These are phyloP conservation scores for Dovyalis caffra DNA, from an alignment of 345 rosid species.

Conservation along the genomic window DNA sequence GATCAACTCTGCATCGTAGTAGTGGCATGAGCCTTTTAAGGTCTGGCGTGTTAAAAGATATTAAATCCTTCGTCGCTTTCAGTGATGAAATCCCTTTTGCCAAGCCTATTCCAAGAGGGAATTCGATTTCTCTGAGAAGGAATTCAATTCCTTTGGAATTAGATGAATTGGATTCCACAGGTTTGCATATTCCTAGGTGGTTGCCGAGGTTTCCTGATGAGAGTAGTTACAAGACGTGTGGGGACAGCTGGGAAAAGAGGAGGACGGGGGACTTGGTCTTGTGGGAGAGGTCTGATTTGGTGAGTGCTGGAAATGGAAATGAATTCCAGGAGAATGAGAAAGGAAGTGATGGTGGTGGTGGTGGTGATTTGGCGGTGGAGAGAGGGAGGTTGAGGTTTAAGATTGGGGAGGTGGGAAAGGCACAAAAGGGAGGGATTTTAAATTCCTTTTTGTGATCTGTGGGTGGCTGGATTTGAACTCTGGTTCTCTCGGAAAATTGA, in stretches of 20 bases:
- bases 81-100: conserved; percentile 58
- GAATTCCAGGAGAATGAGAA: not conserved
- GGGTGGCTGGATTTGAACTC: not conserved
- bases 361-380: conserved; percentile 19
- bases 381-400: conserved; percentile 26
- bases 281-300: conserved; percentile 30
- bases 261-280: not conserved
- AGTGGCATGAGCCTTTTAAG: conserved; percentile 22
- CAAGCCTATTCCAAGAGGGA: conserved; percentile 39
- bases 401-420: conserved; percentile 6
- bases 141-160: not conserved
- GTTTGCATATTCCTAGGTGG: conserved; percentile 38
- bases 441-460: not conserved
- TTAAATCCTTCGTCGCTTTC: conserved; percentile 35
- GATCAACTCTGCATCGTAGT: conserved; percentile 27
- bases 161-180: not conserved
- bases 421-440: not conserved
- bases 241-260: not conserved
- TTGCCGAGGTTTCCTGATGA: conserved; percentile 36
- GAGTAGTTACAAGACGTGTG: not conserved
- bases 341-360: not conserved
- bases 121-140: not conserved
- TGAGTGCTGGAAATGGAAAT: not conserved
- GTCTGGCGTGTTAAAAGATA: conserved; percentile 32
- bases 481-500: not conserved